Percentiles rank a stretch among this genome's conserved stretches.
phyloP scores from a whole-genome alignment of 1,139 yeast genomes.

The Taphrina flavorubra region DNA sequence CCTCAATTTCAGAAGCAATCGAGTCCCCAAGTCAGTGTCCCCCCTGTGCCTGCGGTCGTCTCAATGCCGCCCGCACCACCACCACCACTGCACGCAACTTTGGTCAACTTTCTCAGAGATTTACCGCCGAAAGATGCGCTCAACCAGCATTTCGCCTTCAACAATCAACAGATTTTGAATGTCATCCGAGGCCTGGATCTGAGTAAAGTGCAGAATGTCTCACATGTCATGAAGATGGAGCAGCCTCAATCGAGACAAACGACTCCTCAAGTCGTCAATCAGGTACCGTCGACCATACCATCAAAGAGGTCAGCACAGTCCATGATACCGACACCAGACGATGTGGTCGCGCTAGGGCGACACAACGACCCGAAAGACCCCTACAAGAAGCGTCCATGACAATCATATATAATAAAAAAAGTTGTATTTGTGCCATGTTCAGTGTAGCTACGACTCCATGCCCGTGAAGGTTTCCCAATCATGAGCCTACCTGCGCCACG shows the following conservation, averaged over 20 bases:
- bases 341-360: conserved; percentile 29
- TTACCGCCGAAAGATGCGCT: conserved; percentile 51
- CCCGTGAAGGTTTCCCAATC: no score
- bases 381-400: conserved; percentile 32
- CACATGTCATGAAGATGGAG: background rate
- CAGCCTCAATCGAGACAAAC: conserved; percentile 15
- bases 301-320: conserved; percentile 33
- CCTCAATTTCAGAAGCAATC: conserved; percentile 10
- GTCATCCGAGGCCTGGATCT: conserved; percentile 21
- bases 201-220: background rate
- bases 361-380: conserved; percentile 36
- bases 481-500: no score
- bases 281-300: conserved; percentile 19
- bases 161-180: conserved; percentile 42
- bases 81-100: conserved; percentile 42
- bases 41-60: conserved; percentile 6
- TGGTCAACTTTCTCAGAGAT: conserved; percentile 48
- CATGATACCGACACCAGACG: conserved; percentile 34
- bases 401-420: background rate
- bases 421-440: background rate
- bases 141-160: conserved; percentile 40
- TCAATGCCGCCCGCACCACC: conserved; percentile 18
- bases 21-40: conserved; percentile 9
- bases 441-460: no score
- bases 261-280: conserved; percentile 9